Evolutionary conservation across 1,284 basidiomycete species (phyloP), one percentile per base, ranked within the genome.

Genomic region (Kalmanozyma brasiliensis): DNA sequence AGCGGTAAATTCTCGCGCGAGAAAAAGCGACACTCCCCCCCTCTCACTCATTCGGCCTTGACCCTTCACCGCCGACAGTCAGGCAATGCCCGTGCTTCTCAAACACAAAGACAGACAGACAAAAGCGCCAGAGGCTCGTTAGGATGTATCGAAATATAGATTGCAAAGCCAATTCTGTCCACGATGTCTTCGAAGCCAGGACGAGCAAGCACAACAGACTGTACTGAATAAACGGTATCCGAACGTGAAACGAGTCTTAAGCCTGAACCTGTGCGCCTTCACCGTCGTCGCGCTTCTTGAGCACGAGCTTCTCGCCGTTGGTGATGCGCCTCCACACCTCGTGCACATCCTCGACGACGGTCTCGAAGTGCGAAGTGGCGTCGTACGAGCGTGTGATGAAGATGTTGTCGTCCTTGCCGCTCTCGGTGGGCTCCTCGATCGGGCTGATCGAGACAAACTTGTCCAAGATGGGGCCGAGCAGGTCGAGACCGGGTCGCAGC

Each of bases 341-440:
- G 55, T 80, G 74, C 9, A 82, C 73, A 43, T 83, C 82, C 41
- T 82, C 82, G 9, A 82, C 81, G 26, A 83, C 93, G 35, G 94
- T 97, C 58, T 99, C 96, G 81, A 98, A 98, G 85, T 99, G 96
- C 45, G 92, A 94, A 9, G 96, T 98, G 11, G 96, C 94, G 83
- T 99, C 96, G 84, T 98, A 98, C 8, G 94, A 97, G 59, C 91
- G 91, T 57, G 96, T 98, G 85, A 98, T 90, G 85, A 92, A 98
- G 82, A 98, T 91, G 79, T 93, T 91, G 85, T 94, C 92, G 42
- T 87, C 86, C 56, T 82, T 83, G 56, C 96, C 96, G 41, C 87
- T 85, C 32, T 91, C 87, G 9, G 93, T 92, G 8, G 96, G 94
- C 48, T 90, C 91, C 85, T 95, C 98, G 48, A 97, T 84, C 26